phyloP scores from a whole-genome alignment of 208 protist genomes.

The Phytomonas serpens region DNA sequence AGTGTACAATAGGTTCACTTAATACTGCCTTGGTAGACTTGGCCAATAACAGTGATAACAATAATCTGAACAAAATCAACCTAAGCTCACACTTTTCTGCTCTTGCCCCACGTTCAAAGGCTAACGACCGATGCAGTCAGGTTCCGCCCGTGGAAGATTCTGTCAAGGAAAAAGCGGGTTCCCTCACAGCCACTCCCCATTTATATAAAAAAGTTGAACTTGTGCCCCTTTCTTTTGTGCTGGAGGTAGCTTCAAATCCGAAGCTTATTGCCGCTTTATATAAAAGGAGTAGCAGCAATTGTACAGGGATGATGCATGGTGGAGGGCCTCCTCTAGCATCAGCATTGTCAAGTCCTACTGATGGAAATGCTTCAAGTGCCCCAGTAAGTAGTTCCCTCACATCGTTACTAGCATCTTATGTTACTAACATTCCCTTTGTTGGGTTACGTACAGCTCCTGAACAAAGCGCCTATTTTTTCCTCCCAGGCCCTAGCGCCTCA shows the following conservation, averaged over 20 bases:
- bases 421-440: neutral
- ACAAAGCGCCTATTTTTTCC: neutral
- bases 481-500: neutral
- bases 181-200: neutral
- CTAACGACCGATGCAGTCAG: neutral
- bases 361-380: neutral
- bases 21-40: constrained; percentile 31
- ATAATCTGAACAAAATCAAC: neutral
- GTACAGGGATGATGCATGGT: neutral
- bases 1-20: constrained; percentile 43
- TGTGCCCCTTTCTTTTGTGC: constrained; percentile 35
- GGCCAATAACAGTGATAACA: constrained; percentile 13
- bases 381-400: neutral
- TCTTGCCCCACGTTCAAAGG: neutral
- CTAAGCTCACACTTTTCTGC: neutral
- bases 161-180: neutral
- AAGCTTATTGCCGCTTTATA: constrained; percentile 7
- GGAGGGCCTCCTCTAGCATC: neutral
- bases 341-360: neutral
- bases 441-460: neutral
- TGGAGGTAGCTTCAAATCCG: constrained; percentile 30
- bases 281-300: neutral
- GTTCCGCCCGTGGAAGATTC: neutral
- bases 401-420: neutral
- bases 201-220: constrained; percentile 38